Evolutionary conservation across 2,329 filamentous ascomycete species (phyloP).

Genomic region (Aspergillus tamarii): DNA sequence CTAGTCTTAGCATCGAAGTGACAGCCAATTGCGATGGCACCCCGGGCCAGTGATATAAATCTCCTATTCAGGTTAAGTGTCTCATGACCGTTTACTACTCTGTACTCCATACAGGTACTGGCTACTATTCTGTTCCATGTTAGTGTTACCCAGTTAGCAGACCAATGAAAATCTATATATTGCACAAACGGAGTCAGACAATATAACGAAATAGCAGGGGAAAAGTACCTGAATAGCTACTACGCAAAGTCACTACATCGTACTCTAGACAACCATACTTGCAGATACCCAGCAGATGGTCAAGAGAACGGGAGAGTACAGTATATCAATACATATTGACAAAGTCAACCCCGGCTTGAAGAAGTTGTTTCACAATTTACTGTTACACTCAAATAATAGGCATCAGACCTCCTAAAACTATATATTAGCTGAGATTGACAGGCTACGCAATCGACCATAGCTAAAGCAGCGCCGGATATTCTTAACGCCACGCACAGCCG

Average conservation of each 20-base stretch:
- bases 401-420: neutral
- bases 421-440: neutral
- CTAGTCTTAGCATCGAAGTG: neutral
- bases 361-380: neutral
- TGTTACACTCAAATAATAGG: neutral
- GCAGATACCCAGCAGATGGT: too few relatives aligned
- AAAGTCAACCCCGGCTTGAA: neutral
- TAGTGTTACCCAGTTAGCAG: neutral
- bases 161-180: neutral
- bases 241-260: too few relatives aligned
- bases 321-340: too few relatives aligned
- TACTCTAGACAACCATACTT: too few relatives aligned
- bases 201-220: too few relatives aligned
- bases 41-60: neutral
- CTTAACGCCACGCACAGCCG: neutral
- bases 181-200: neutral
- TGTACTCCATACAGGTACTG: neutral
- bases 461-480: neutral
- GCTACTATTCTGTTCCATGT: neutral
- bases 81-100: neutral
- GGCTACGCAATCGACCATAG: neutral
- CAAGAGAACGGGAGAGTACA: too few relatives aligned
- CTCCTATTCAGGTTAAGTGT: neutral
- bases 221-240: too few relatives aligned
- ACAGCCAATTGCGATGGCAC: neutral